phyloP scores from a whole-genome alignment of 2,329 filamentous ascomycete genomes.

The Trichoderma koningiopsis region DNA sequence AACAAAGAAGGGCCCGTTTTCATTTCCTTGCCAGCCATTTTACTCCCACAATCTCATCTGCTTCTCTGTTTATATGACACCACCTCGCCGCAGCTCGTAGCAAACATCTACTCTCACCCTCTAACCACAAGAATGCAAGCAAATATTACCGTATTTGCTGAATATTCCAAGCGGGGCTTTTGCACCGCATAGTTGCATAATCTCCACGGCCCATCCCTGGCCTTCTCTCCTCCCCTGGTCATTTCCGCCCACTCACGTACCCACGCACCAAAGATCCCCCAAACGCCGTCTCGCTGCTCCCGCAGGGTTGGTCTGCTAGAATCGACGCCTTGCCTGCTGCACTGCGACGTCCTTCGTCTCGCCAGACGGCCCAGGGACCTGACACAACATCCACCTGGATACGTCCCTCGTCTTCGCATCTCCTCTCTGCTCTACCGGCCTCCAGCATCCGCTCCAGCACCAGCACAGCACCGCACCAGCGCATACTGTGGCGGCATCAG shows the following conservation, averaged over 20 bases:
- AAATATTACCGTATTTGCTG: neutral
- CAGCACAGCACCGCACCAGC: neutral
- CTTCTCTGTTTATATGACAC: too few species aligned
- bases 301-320: conserved; percentile 28
- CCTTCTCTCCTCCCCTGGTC: conserved; percentile 23
- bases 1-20: too few species aligned
- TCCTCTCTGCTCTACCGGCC: conserved; percentile 1
- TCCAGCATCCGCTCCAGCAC: conserved; percentile 6
- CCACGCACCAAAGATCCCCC: conserved; percentile 28
- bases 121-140: neutral
- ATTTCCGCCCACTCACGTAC: conserved; percentile 24
- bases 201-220: conserved; percentile 13
- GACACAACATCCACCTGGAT: conserved; percentile 27
- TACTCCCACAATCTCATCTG: too few species aligned
- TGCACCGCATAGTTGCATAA: conserved; percentile 25
- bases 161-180: conserved; percentile 25
- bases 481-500: conserved; percentile 12
- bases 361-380: conserved; percentile 21
- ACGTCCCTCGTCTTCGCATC: conserved; percentile 22
- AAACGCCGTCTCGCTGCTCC: conserved; percentile 30
- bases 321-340: conserved; percentile 28
- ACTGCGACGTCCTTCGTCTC: conserved; percentile 29
- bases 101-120: neutral
- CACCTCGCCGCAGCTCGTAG: neutral
- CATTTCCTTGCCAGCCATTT: too few species aligned